Base-by-base conservation (phyloP, 2,329 filamentous ascomycete species). In the Cladosporium cucumerinum region DNA sequence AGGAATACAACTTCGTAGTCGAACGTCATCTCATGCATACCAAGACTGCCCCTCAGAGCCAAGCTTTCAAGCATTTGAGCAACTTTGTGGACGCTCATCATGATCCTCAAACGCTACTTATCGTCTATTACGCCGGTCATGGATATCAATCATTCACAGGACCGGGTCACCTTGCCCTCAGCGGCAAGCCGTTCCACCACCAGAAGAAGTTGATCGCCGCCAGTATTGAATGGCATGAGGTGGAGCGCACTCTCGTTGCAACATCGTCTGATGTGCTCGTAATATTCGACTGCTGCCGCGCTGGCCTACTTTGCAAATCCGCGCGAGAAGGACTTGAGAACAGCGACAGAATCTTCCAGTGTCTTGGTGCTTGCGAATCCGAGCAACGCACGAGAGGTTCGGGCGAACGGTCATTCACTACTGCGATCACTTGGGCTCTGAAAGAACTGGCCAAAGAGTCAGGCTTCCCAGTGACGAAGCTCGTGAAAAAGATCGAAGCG, bases 81-180 rank as follows among this genome's bases (percentile, higher is more conserved):
- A 61, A 64, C n/a, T 74, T 72, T 34, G 70, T 72, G 6, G 23
- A 46, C 14, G 55, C 64, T 7, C 59, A 73, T 43, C 67, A 73
- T 46, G 61, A 60, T 12, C 65, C 65, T 5, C 58, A 65, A 10
- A 70, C 69, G 12, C 51, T 75, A 16, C 57, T 75, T 3, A 69
- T 75, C 11, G 69, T 75, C 1, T 74, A 75, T 51, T 75, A 74
- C 64, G 73, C 72, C 21, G 73, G 72, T 5, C 73, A 75, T 66
- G 73, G 72, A 1, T 51, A 16, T 12, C 5, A 25, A 12, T 51
- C n/a, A 25, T 11, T 23, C 7, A 51, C 12, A 16, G 12, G 14
- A 25, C 21, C 23, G 5, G 25, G 23, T 12, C 23, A 16, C 23
- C 23, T 51, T 6, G 23, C 23, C 11, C 23, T 51, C n/a, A 51